Conservation (phyloP, 352 stramenopile species). For the Phytophthora cactorum region DNA sequence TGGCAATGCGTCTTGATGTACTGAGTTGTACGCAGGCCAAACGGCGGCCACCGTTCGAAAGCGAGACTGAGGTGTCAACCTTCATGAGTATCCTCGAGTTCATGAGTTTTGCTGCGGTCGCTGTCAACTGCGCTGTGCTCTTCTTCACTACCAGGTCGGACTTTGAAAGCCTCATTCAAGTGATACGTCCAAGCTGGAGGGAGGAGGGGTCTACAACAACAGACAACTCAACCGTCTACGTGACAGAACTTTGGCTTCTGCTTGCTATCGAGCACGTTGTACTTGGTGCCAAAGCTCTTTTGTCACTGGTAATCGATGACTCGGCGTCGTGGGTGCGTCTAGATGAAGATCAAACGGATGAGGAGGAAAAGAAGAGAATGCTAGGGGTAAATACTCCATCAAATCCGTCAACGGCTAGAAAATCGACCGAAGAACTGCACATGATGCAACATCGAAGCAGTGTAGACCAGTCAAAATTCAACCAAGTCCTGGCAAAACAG, state of each 20-base stretch:
- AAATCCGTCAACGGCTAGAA: slow-evolving; percentile 2
- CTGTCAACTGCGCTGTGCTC: slow-evolving; percentile 78
- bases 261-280: slow-evolving; percentile 73
- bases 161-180: slow-evolving; percentile 61
- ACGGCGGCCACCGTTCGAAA: slow-evolving; percentile 75
- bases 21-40: slow-evolving; percentile 80
- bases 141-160: slow-evolving; percentile 74
- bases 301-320: slow-evolving; percentile 75
- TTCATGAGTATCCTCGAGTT: slow-evolving; percentile 92
- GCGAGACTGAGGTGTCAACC: slow-evolving; percentile 87
- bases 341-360: slow-evolving; percentile 66
- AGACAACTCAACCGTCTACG: slow-evolving; percentile 29
- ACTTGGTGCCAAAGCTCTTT: slow-evolving; percentile 63
- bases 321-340: slow-evolving; percentile 73
- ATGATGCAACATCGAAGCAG: not conserved
- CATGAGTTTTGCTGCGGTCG: slow-evolving; percentile 90
- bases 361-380: slow-evolving; percentile 47
- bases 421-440: not conserved
- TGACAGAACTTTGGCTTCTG: slow-evolving; percentile 70
- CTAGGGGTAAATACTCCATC: slow-evolving; percentile 7
- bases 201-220: not conserved
- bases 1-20: slow-evolving; percentile 90
- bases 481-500: slow-evolving; percentile 52
- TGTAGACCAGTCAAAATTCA: slow-evolving; percentile 30
- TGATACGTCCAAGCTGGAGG: slow-evolving; percentile 23